Evolutionary conservation across 2,329 filamentous ascomycete genomes (phyloP).

Genomic region (Diaporthe sp.): DNA sequence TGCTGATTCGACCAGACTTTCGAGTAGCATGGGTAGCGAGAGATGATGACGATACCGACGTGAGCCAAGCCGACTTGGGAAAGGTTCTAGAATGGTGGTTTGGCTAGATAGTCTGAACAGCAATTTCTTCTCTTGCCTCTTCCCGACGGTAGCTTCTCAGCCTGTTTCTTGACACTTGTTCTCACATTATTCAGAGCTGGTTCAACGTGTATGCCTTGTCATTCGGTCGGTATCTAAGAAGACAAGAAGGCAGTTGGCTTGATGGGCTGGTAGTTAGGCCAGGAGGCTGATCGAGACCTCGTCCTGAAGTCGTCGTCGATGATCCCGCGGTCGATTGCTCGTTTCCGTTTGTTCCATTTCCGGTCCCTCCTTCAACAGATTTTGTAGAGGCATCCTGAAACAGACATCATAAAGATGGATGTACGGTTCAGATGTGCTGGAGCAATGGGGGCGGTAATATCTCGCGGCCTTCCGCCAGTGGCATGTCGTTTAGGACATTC

Average conservation of each 20-base stretch:
- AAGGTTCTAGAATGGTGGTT: conserved; percentile 33
- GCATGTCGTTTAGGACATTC: no score
- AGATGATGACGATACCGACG: background rate
- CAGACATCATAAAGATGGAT: background rate
- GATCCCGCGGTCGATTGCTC: no score
- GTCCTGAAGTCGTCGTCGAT: background rate
- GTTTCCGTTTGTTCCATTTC: no score
- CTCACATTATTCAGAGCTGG: rapidly evolving
- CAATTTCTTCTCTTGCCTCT: no score
- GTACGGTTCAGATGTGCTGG: no score
- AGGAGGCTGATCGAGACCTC: background rate
- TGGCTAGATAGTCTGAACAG: background rate
- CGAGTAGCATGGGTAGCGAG: conserved; percentile 37
- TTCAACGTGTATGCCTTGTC: background rate
- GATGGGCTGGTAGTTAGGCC: background rate
- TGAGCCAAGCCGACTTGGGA: background rate
- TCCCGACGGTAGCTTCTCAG: background rate
- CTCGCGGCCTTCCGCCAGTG: no score
- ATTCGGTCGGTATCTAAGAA: background rate
- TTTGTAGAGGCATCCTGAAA: background rate
- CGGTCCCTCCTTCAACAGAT: background rate
- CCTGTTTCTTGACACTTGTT: background rate
- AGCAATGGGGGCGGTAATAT: no score
- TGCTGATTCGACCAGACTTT: conserved; percentile 38
- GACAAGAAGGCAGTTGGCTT: background rate